Base-by-base conservation (phyloP, 2,329 filamentous ascomycete genomes). In the Trichoderma lentiforme region DNA sequence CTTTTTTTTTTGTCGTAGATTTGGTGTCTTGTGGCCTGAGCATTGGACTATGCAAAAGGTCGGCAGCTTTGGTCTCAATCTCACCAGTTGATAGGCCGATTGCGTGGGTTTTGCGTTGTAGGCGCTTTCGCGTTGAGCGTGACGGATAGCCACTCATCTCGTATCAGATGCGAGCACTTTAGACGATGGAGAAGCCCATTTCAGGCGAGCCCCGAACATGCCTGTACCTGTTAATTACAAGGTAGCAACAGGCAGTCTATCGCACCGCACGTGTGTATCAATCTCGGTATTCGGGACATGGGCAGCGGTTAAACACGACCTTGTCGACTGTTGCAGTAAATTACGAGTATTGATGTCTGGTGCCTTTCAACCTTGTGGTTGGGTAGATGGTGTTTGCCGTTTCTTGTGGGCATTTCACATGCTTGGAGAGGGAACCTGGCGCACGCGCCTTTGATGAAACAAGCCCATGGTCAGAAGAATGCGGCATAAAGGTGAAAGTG, bases 221-320 rank as follows among this genome's bases (percentile, higher is more conserved):
- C 43, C 39, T 34, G 43, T 30, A 51, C 43, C n/a, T 34, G 43
- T 47, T 51, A 51, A 47, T 30, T 64, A 15, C 39, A 30, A 65
- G 18, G 18, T 32, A 34, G 30, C n/a, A 34, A 28, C 11, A 15
- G 57, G 2, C 4, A 28, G 24, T 32, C 28, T 18, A 43, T 58
- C 53, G 65, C 65, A 32, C 53, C n/a, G 65, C 51, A 68, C 53
- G 53, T 68, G 65, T 58, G 28, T 57, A 39, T 68, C 53, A 43
- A 68, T 68, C 34, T 68, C 65, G 65, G 65, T 43, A 43, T 43
- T 39, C 51, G 65, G 65, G 34, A 21, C 21, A 58, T 57, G 53
- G 18, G 30, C 9, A 65, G 18, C 39, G 47, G 18, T 30, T 57
- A 32, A n/a, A 28, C n/a, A 47, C 34, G 24, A 58, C 34, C 34